These are phyloP conservation scores for Erodium texanum DNA, from an alignment of 441 rosid species.

Conservation along the genomic window DNA sequence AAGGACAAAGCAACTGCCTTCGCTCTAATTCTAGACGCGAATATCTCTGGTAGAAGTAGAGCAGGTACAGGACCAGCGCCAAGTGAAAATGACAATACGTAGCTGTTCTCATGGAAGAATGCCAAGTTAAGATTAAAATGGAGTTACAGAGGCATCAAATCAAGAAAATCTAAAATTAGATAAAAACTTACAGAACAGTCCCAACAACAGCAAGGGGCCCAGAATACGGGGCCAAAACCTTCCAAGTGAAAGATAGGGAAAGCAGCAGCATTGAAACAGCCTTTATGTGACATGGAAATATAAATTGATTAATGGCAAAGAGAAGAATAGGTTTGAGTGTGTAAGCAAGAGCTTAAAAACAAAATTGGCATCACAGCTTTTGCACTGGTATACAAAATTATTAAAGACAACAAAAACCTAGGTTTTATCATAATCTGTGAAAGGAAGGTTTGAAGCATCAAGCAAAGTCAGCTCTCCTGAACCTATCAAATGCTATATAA, in stretches of 20 bases:
- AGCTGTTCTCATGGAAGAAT: slow-evolving; percentile 39
- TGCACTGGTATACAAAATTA: neutral
- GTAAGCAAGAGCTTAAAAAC: neutral
- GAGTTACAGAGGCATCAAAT: neutral
- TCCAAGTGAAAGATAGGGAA: slow-evolving; percentile 88
- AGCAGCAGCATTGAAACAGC: slow-evolving; percentile 90
- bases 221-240: slow-evolving; percentile 79
- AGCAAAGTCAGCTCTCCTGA: neutral
- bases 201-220: slow-evolving; percentile 88
- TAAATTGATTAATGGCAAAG: slow-evolving; percentile 3
- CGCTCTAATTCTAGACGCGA: slow-evolving; percentile 91
- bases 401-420: neutral
- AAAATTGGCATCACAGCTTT: neutral
- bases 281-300: slow-evolving; percentile 29
- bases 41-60: slow-evolving; percentile 92
- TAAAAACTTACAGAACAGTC: slow-evolving; percentile 73
- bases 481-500: neutral
- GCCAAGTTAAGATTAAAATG: slow-evolving; percentile 13
- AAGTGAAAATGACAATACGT: slow-evolving; percentile 89
- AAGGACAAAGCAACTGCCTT: slow-evolving; percentile 89
- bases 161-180: neutral
- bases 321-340: neutral
- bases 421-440: neutral
- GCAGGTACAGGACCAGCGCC: slow-evolving; percentile 99
- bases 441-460: neutral